Evolutionary conservation across 176 grass and related monocot species (phyloP), one percentile per base, ranked within the genome.

Genomic region (Cocos nucifera): DNA sequence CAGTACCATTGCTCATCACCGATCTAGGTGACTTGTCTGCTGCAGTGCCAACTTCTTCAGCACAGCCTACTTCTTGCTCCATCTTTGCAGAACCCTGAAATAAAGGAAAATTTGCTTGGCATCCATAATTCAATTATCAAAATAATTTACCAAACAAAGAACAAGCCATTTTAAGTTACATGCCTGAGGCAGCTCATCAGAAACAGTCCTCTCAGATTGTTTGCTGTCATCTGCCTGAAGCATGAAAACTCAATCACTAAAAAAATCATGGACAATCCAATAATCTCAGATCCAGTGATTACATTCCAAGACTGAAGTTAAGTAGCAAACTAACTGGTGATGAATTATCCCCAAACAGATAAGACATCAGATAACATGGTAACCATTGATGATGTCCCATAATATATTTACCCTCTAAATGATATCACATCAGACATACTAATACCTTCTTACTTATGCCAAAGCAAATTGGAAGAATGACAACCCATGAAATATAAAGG

Each of bases 161-260:
- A 44, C 35, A 44, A 44, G 8, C 35, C 35, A 44, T 44, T 14
- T 44, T 44, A 44, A 61, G 8, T 15, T 6, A 4, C 73, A 78
- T 64, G 77, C 92, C 75, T 91, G 75, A 57, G 78, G 83, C 69
- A 83, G 35, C 55, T 97, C 84, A 55, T 97, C 84, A 66, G 87
- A 97, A 53, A 97, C 75, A 63, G 87, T 91, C 56, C 87, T 76
- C 75, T 91, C 87, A 61, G 87, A 91, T 52, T 88, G 82, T 56
- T 88, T 97, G 70, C 81, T 79, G 50, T 88, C 87, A 63, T 92
- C 87, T 35, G 65, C 80, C 87, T 97, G 67, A 66, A 66, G 79
- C 4, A 74, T 68, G 4, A 80, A 57, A 15, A 83, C 63, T 54
- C 22, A 78, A 19, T 17, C n/a, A 52, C 19, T 18, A 22, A 71